Evolutionary conservation across 768 basidiomycete genomes (phyloP), one percentile per base, ranked within the genome.

Genomic region (Cystobasidium tubakii): DNA sequence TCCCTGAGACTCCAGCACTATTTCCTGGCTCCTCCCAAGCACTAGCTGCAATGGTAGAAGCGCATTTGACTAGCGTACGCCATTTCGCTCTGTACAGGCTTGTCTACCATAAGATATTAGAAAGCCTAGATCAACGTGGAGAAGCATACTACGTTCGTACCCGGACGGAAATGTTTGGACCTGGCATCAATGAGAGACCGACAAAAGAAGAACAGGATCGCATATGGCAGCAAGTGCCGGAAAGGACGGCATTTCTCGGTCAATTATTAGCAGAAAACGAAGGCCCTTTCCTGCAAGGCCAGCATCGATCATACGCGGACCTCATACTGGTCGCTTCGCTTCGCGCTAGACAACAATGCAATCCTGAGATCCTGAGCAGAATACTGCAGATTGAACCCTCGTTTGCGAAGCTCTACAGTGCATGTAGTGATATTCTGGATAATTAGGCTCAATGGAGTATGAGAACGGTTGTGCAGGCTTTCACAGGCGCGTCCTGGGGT

Each of bases 281-380:
- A 23, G 69, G 69, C 9, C 69, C 69, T 34, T 71, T 34, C 55
- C 13, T 71, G 9, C 43, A 42, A 36, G 69, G 69, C 55, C 23
- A 60, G 6, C 23, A 55, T 12, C 27, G 69, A 42, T 33, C 54
- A 6, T 71, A 71, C 33, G 69, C 69, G 29, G 69, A 71, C 27
- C 9, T 55, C 7, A 36, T 71, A 23, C 4, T 71, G 15, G 25
- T 39, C 12, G 27, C 69, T 60, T 39, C 36, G 6, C 33, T 71
- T 17, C 29, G 39, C 2, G 34, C 46, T n/a, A 25, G 33, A 23
- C 50, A 42, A 17, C 7, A 23, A 21, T 71, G 69, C 15, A 29
- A 39, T n/a, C 44, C n/a, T 10, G n/a, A 13, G 7, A 46, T 67
- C 10, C 44, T 50, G 12, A 15, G 53, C 10, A 67, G 50, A 23